Percentiles rank a stretch among this genome's conserved stretches.
These are phyloP conservation scores for Physcomitrellopsis africana DNA, from an alignment of 225 moss, liverwort and hornwort species.

Conservation along the genomic window DNA sequence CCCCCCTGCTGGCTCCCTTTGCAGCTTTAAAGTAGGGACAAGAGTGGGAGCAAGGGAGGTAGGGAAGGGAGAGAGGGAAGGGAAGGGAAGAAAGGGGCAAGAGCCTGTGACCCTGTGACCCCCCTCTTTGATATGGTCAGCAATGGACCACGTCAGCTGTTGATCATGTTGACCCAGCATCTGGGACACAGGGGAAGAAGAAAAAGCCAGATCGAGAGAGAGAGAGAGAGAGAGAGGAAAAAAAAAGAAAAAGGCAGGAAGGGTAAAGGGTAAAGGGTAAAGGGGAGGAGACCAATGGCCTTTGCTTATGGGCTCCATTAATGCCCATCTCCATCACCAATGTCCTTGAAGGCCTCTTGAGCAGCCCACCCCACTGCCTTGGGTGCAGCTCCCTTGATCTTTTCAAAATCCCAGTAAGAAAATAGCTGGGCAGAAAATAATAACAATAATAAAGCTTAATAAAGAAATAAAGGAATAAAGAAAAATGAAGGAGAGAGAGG, in stretches of 20 bases:
- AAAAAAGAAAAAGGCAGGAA: background rate
- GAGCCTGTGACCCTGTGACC: too few relatives aligned
- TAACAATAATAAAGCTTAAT: too few relatives aligned
- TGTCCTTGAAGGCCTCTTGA: background rate
- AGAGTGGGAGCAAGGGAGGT: too few relatives aligned
- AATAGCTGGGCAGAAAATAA: too few relatives aligned
- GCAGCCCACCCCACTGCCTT: too few relatives aligned
- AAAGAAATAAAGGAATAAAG: too few relatives aligned
- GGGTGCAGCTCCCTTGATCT: background rate
- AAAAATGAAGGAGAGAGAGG: too few relatives aligned
- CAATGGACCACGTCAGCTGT: constrained; percentile 26
- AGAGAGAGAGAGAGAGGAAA: too few relatives aligned
- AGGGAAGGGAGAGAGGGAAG: background rate
- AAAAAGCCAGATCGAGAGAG: too few relatives aligned
- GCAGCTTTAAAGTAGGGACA: too few relatives aligned
- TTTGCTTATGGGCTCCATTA: constrained; percentile 37
- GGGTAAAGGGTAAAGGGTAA: background rate
- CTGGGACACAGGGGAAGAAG: too few relatives aligned
- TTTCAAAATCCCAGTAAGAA: background rate
- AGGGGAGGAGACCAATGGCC: constrained; percentile 27
- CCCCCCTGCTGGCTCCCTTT: too few relatives aligned
- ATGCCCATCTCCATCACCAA: constrained; percentile 26
- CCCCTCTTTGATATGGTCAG: constrained; percentile 35
- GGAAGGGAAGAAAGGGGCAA: background rate
- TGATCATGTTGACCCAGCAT: constrained; percentile 41